Conservation (phyloP, 495 filamentous ascomycete genomes). For the Beverwykella pulmonaria region DNA sequence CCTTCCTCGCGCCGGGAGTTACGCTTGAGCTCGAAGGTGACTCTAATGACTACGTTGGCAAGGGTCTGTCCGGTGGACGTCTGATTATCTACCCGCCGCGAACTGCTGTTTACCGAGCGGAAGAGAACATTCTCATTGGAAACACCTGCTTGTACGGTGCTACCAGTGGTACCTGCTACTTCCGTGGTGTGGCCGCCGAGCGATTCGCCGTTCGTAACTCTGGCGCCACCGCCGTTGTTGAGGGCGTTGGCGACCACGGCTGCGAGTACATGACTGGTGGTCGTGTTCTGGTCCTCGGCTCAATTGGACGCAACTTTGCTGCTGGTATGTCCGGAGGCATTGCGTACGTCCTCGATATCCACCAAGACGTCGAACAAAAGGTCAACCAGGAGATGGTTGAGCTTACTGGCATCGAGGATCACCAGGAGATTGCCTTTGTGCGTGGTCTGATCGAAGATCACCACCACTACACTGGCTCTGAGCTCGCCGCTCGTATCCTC, state of each 20-base stretch:
- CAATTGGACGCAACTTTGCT: conserved; percentile 98
- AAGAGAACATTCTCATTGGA: conserved; percentile 95
- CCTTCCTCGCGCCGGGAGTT: conserved; percentile 91
- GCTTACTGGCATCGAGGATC: conserved; percentile 83
- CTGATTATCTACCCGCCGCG: conserved; percentile 96
- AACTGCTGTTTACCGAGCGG: conserved; percentile 90
- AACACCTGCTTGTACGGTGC: conserved; percentile 98
- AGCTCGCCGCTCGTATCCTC: conserved; percentile 90
- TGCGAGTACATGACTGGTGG: conserved; percentile 99
- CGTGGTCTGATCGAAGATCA: conserved; percentile 96
- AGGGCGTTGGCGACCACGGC: conserved; percentile 96
- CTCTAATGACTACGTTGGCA: conserved; percentile 97
- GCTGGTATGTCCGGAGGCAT: conserved; percentile 99
- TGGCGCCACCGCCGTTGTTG: conserved; percentile 92
- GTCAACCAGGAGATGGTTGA: conserved; percentile 99
- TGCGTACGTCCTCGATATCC: conserved; percentile 92
- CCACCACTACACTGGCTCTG: conserved; percentile 98
- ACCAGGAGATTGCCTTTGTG: conserved; percentile 88
- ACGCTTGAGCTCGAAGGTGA: conserved; percentile 98
- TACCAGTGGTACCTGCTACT: conserved; percentile 91
- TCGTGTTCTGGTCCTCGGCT: conserved; percentile 84
- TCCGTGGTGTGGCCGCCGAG: conserved; percentile 96
- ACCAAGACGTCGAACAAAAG: conserved; percentile 89
- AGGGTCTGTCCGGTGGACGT: conserved; percentile 93
- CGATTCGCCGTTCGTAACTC: conserved; percentile 98